Evolutionary conservation across 805 yeast genomes (phyloP).

Genomic region (Kodamaea lidongshanica): DNA sequence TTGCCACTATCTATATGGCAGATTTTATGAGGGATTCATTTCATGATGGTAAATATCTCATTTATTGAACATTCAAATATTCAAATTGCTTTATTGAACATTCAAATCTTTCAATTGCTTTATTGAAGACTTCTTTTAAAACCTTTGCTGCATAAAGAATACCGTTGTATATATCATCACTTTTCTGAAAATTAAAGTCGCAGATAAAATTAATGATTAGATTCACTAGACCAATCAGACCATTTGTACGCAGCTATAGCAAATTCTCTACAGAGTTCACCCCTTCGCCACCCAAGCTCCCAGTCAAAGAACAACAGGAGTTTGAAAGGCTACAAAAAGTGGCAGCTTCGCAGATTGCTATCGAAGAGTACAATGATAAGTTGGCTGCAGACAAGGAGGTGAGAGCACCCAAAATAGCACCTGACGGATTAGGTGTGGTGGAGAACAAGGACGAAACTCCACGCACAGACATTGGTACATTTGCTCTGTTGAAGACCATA

Average conservation of each 20-base stretch:
- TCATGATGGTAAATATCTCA: no score
- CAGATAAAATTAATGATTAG: no score
- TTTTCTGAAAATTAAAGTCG: no score
- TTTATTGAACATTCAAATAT: no score
- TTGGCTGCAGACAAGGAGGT: conserved; percentile 12
- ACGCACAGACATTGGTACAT: conserved; percentile 53
- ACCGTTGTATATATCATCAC: no score
- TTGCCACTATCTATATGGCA: no score
- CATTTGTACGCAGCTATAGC: conserved; percentile 11
- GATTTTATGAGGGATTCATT: no score
- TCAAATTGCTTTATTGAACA: no score
- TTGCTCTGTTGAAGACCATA: conserved; percentile 65
- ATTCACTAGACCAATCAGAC: conserved; percentile 3
- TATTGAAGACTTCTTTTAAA: no score
- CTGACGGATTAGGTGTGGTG: conserved; percentile 17
- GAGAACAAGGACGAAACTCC: conserved; percentile 16
- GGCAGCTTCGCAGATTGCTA: conserved; percentile 73
- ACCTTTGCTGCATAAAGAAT: no score
- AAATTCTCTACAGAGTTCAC: conserved; percentile 21
- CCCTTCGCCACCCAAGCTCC: conserved; percentile 63
- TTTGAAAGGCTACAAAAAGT: conserved; percentile 78
- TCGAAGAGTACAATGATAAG: conserved; percentile 62
- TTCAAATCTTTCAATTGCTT: no score
- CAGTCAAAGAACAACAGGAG: conserved; percentile 80
- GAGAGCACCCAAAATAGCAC: conserved; percentile 7